Percentiles rank a stretch among this genome's conserved stretches.
These are phyloP conservation scores for Leishmania braziliensis DNA, from an alignment of 208 protist species.

Conservation along the genomic window DNA sequence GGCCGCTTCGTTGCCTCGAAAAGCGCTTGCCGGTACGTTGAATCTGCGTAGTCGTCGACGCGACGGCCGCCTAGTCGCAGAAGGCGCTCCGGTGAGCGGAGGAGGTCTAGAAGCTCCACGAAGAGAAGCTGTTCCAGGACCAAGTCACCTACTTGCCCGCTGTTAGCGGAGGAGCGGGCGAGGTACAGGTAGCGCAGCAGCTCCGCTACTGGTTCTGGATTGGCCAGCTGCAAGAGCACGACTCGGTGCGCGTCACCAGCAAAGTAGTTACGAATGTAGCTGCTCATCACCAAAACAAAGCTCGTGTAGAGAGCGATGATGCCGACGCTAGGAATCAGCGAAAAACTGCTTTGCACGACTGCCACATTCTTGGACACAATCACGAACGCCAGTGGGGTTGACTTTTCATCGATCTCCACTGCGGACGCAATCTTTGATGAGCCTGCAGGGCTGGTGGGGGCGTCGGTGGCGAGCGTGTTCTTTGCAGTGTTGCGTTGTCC, in stretches of 20 bases:
- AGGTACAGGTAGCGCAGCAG: constrained; percentile 65
- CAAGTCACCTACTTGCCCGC: constrained; percentile 44
- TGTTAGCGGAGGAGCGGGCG: constrained; percentile 45
- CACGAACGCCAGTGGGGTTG: constrained; percentile 20
- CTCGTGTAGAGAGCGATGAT: constrained; percentile 85
- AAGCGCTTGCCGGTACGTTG: constrained; percentile 32
- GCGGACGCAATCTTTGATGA: neutral
- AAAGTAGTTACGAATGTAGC: constrained; percentile 51
- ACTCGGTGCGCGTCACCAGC: constrained; percentile 55
- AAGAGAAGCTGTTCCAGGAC: constrained; percentile 78
- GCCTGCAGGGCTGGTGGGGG: neutral
- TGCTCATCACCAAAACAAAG: constrained; percentile 70
- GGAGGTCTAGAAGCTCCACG: constrained; percentile 67
- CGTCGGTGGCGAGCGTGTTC: neutral
- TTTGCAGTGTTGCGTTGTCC: neutral
- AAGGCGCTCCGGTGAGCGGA: constrained; percentile 54
- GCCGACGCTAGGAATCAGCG: constrained; percentile 57
- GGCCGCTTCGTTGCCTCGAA: constrained; percentile 33
- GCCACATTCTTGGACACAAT: constrained; percentile 49
- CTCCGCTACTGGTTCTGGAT: constrained; percentile 55
- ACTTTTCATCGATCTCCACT: neutral
- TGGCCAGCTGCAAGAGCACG: constrained; percentile 53
- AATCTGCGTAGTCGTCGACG: constrained; percentile 48
- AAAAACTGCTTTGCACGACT: constrained; percentile 35
- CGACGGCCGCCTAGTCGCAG: constrained; percentile 49